Conservation (phyloP, 805 yeast species). For the Starmerella bombi region DNA sequence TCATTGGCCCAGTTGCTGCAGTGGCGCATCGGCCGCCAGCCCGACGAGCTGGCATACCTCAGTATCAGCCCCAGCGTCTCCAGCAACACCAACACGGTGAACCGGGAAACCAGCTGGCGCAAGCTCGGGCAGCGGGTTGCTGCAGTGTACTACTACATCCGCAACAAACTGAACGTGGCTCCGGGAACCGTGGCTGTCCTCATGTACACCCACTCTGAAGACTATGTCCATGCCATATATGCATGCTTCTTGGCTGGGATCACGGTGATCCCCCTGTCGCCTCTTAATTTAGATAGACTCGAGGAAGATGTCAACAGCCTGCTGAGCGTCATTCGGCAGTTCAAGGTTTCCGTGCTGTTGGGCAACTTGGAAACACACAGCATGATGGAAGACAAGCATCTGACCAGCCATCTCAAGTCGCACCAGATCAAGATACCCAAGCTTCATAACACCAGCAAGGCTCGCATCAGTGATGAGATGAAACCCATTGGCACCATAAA, state of each 20-base stretch:
- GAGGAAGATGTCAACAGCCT: constrained; percentile 65
- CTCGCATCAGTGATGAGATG: constrained; percentile 29
- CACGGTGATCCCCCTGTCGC: constrained; percentile 62
- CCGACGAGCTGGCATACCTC: constrained; percentile 66
- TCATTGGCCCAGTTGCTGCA: constrained; percentile 62
- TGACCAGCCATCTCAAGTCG: constrained; percentile 45
- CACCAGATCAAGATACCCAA: constrained; percentile 34
- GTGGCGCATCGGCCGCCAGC: constrained; percentile 59
- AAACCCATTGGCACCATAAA: constrained; percentile 19
- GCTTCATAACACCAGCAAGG: constrained; percentile 53
- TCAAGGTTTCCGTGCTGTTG: constrained; percentile 55
- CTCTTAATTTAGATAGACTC: constrained; percentile 51
- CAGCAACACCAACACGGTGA: constrained; percentile 33
- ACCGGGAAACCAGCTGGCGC: constrained; percentile 52
- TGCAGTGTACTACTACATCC: constrained; percentile 57
- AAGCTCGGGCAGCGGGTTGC: constrained; percentile 65
- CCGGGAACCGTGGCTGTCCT: constrained; percentile 65
- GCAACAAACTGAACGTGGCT: constrained; percentile 48
- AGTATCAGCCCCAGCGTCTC: constrained; percentile 25
- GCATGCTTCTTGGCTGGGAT: constrained; percentile 80
- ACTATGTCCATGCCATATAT: constrained; percentile 64
- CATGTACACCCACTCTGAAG: constrained; percentile 80
- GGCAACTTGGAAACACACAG: constrained; percentile 67
- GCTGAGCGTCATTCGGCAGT: constrained; percentile 52
- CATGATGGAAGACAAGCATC: constrained; percentile 52